These are phyloP conservation scores for Tillandsia leiboldiana DNA, from an alignment of 176 grass and related monocot genomes.

Conservation along the genomic window DNA sequence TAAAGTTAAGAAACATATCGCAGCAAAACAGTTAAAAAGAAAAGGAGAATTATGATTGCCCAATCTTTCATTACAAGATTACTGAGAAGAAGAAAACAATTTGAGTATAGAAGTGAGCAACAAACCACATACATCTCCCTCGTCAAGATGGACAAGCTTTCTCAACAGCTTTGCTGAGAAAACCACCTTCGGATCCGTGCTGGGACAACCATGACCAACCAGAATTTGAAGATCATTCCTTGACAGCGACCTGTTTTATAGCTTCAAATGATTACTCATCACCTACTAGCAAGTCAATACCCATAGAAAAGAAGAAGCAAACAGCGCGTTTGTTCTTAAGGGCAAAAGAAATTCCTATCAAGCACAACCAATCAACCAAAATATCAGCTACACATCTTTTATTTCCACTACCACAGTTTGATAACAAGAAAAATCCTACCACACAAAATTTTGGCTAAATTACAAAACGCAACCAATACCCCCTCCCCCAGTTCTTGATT, in stretches of 20 bases:
- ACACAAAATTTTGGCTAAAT: too few species aligned
- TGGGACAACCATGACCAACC: constrained; percentile 82
- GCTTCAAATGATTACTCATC: background rate
- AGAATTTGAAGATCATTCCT: constrained; percentile 88
- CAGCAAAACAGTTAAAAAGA: background rate
- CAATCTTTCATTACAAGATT: background rate
- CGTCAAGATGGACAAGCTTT: constrained; percentile 88
- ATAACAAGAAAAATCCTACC: too few species aligned
- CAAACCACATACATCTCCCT: constrained; percentile 75
- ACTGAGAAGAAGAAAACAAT: background rate
- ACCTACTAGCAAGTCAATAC: background rate
- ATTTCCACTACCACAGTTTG: too few species aligned
- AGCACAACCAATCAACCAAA: too few species aligned
- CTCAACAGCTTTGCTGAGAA: constrained; percentile 92
- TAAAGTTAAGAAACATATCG: background rate
- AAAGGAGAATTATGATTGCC: background rate
- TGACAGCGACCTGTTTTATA: constrained; percentile 52
- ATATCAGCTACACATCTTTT: too few species aligned
- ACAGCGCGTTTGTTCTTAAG: background rate
- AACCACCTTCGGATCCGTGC: constrained; percentile 60
- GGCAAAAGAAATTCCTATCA: too few species aligned
- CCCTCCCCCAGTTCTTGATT: too few species aligned
- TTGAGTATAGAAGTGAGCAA: constrained; percentile 3
- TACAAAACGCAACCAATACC: too few species aligned
- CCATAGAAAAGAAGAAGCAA: background rate